These are phyloP conservation scores for Paecilomyces variotii DNA, from an alignment of 2,329 filamentous ascomycete genomes.

Conservation along the genomic window DNA sequence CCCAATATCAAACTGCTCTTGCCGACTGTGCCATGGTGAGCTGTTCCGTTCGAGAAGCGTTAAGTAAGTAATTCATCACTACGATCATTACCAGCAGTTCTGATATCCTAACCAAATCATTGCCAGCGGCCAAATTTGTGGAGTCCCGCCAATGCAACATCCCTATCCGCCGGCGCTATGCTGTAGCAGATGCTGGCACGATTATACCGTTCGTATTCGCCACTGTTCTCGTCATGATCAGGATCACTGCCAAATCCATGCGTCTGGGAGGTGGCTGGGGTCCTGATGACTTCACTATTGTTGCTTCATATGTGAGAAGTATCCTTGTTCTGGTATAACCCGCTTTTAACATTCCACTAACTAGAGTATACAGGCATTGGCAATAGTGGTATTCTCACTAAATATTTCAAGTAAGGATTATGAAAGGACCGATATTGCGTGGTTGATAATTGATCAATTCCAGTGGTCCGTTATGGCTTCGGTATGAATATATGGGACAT, in stretches of 20 bases:
- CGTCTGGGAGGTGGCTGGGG: background rate
- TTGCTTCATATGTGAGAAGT: background rate
- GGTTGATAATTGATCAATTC: background rate
- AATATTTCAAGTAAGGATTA: background rate
- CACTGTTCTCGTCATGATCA: background rate
- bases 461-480: constrained; percentile 15
- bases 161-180: background rate
- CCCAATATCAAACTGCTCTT: background rate
- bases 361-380: background rate
- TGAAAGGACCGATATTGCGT: background rate
- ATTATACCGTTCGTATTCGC: background rate
- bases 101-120: background rate
- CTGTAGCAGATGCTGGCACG: background rate
- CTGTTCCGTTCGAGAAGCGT: background rate
- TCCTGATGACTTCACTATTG: background rate
- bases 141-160: background rate
- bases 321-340: background rate
- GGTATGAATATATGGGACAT: constrained; percentile 17
- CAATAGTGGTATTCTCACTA: background rate
- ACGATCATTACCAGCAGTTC: background rate
- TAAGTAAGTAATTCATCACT: background rate
- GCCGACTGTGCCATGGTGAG: background rate
- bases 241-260: background rate
- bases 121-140: background rate
- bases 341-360: background rate